A percentile compares a stretch with the other conserved stretches of the same genome.
Conservation (phyloP, 2,329 filamentous ascomycete genomes). For the Talaromyces sp. region DNA sequence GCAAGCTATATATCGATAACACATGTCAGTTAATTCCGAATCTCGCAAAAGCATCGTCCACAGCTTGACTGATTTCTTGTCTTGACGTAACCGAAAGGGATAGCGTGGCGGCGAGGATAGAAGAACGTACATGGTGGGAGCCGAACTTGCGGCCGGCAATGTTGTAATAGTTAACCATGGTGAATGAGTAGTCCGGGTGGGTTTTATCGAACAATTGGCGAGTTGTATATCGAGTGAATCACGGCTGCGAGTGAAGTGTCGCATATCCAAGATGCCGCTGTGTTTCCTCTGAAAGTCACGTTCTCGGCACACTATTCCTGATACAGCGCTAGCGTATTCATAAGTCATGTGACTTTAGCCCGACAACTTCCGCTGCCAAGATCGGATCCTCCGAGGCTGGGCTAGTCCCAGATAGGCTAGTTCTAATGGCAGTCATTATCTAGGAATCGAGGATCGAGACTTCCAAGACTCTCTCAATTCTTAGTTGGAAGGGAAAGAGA, state of each 20-base stretch:
- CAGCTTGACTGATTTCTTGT: conserved; percentile 10
- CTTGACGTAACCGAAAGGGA: conserved; percentile 10
- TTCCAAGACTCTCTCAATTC: background rate
- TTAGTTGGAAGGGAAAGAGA: background rate
- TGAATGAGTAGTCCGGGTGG: conserved; percentile 19
- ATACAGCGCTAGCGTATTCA: background rate
- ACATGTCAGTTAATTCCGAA: background rate
- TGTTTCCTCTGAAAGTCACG: conserved; percentile 8
- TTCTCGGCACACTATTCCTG: conserved; percentile 13
- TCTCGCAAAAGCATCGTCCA: conserved; percentile 1
- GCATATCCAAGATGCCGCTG: conserved; percentile 1
- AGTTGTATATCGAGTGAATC: background rate
- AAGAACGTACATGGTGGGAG: conserved; percentile 46
- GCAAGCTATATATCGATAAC: conserved; percentile 47
- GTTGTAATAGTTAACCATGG: conserved; percentile 50
- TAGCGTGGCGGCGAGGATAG: conserved; percentile 5
- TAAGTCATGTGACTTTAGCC: conserved; percentile 8
- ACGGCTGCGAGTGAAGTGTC: background rate
- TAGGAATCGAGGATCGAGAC: background rate
- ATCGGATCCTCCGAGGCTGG: background rate
- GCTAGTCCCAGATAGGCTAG: conserved; percentile 12
- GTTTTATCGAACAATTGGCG: conserved; percentile 13
- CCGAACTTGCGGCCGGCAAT: conserved; percentile 49
- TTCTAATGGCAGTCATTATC: conserved; percentile 13
- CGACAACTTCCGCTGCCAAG: conserved; percentile 12